Evolutionary conservation across 2,329 filamentous ascomycete species (phyloP).

Genomic region (Didymosphaeria variabile): DNA sequence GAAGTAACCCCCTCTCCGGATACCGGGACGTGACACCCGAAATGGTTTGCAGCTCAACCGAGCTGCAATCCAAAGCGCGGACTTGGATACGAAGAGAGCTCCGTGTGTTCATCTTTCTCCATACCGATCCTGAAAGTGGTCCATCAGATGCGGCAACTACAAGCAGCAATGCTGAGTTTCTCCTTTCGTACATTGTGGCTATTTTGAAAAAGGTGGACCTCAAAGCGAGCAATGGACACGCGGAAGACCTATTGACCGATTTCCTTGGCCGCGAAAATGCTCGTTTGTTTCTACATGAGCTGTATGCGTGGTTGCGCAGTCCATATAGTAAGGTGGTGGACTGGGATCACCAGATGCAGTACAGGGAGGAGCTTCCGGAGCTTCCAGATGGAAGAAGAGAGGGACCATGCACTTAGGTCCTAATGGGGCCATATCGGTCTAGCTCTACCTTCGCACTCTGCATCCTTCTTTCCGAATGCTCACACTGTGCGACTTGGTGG

Average conservation of each 20-base stretch:
- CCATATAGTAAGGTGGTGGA: constrained; percentile 75
- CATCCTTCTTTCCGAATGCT: no score
- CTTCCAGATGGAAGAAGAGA: not conserved
- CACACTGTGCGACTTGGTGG: no score
- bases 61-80: constrained; percentile 78
- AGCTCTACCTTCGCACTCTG: not conserved
- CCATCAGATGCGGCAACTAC: constrained; percentile 33
- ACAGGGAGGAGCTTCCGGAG: constrained; percentile 52
- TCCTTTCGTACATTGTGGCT: constrained; percentile 85
- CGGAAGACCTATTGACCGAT: constrained; percentile 79
- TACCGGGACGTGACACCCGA: constrained; percentile 78
- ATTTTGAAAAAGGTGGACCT: constrained; percentile 85
- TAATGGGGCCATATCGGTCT: not conserved
- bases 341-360: constrained; percentile 86
- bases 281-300: constrained; percentile 82
- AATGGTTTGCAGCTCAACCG: constrained; percentile 69
- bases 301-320: constrained; percentile 83
- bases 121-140: constrained; percentile 45
- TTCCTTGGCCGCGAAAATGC: constrained; percentile 80
- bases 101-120: constrained; percentile 80
- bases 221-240: constrained; percentile 79
- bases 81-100: constrained; percentile 86
- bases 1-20: constrained; percentile 78
- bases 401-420: not conserved
- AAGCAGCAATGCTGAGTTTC: constrained; percentile 78